A percentile compares a stretch with the other conserved stretches of the same genome.
Evolutionary conservation across 2,329 filamentous ascomycete genomes (phyloP).

Genomic region (Penicillium sp.): DNA sequence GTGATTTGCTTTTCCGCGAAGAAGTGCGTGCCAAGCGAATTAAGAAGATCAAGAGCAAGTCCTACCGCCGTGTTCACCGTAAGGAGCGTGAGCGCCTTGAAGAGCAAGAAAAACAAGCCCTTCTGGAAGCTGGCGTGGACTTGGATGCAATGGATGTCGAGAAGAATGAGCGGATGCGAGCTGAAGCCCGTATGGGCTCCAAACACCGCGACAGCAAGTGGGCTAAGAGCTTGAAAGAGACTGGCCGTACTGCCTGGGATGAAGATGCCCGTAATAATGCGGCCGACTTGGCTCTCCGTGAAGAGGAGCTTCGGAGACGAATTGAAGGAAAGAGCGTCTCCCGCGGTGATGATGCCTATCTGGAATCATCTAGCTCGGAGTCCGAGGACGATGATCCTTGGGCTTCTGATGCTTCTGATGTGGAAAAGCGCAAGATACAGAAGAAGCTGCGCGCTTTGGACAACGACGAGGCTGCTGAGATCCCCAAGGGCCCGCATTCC

Average conservation of each 20-base stretch:
- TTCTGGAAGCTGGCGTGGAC: constrained; percentile 60
- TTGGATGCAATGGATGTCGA: constrained; percentile 66
- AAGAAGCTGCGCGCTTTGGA: constrained; percentile 51
- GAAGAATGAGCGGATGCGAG: constrained; percentile 69
- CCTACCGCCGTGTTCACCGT: constrained; percentile 87
- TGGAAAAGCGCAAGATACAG: constrained; percentile 36
- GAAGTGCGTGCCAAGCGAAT: constrained; percentile 86
- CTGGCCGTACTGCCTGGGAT: constrained; percentile 81
- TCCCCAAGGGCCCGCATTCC: constrained; percentile 53
- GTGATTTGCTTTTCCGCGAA: constrained; percentile 85
- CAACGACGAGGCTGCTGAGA: constrained; percentile 45
- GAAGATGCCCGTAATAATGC: constrained; percentile 78
- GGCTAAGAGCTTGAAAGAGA: constrained; percentile 80
- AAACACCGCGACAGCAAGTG: constrained; percentile 88
- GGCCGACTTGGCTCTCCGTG: constrained; percentile 75
- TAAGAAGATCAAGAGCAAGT: constrained; percentile 98
- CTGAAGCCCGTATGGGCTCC: constrained; percentile 80
- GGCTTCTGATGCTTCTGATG: constrained; percentile 48
- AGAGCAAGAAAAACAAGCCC: constrained; percentile 57
- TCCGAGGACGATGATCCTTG: constrained; percentile 62
- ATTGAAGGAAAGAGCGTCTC: constrained; percentile 71
- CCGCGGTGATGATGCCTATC: constrained; percentile 60
- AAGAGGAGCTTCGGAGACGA: constrained; percentile 77
- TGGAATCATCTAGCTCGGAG: constrained; percentile 58
- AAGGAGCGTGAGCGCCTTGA: constrained; percentile 67